Base-by-base conservation (phyloP, 768 basidiomycete species). In the Wakefieldia striispora region DNA sequence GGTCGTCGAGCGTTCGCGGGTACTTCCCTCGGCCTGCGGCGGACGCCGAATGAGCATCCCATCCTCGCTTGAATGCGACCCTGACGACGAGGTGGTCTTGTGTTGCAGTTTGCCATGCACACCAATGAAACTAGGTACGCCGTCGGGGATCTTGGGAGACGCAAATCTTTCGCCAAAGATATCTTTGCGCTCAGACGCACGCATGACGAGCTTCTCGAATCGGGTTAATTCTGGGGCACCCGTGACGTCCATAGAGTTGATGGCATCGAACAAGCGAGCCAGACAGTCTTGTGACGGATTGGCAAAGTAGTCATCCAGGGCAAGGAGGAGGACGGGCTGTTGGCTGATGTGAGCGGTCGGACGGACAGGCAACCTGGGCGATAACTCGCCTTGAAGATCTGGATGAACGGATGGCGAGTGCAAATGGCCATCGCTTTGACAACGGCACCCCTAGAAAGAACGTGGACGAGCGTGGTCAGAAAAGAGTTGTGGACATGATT, bases 371-470 rank as follows among this genome's bases (percentile, higher is more conserved):
- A 37, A 20, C 7, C 43, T 21, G 11, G 45, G 19, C 27, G 40
- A 12, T 29, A 24, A 57, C 75, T 53, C 49, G 86, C 93, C 79
- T 95, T 94, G 80, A 93, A 97, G 57, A 97, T 90, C 60, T 97
- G 92, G 50, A 97, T 93, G 66, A 88, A 97, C 0, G 95, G 92
- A 69, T 94, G 88, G 29, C 86, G 83, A 1, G 92, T 95, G 64
- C 90, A 94, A 53, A 97, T 89, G 20, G 95, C 95, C 71, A 97
- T 79, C 2, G 95, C 94, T 70, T 97, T 91, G 50, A 97, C 93
- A 52, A 89, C 82, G 0, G 95, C 95, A 45, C 95, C 95, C 72
- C 95, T 95, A 57, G 31, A 44, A 36, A 26, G 3, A 26, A 36
- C 40, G 17, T n/a, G 19, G 34, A 39, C 43, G 39, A 34, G 43